Base-by-base conservation (phyloP, 305 asterid species). In the Solanum aculeatissimum region DNA sequence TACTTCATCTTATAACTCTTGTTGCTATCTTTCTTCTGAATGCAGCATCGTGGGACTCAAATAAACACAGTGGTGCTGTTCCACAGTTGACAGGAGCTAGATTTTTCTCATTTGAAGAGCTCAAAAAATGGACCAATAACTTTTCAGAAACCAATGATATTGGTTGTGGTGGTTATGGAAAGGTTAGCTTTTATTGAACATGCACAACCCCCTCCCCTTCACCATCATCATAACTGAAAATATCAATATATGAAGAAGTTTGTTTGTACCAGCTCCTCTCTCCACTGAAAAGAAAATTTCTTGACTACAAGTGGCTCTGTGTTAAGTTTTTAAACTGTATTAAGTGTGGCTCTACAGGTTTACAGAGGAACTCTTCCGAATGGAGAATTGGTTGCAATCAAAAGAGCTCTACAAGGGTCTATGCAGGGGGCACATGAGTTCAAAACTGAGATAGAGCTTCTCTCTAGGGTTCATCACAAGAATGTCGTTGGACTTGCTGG, bases 121-220 rank as follows among this genome's bases (percentile, higher is more conserved):
- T 95, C 71, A 94, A 88, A 88, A 91, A 86, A 83, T 87, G 87
- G 93, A 92, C 99, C 62, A 92, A 89, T 68, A 93, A 94, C 89
- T 95, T 94, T 49, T 91, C 97, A 45, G 96, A 92, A 49, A 38
- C 47, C 45, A 95, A 95, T 89, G 90, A 85, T 68, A 82, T 94
- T 38, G 98, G 99, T 80, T 84, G 89, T 83, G 99, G 99, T 60
- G 99, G 99, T 74, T 95, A 94, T 77, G 99, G 99, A 68, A 95
- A 92, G 96, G 99, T 95, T 62, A 75, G 84, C 74, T 81, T 71
- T 83, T 58, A 27, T 25, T 55, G 58, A 9, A 68, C 74, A 66
- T 15, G 43, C 3, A 10, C 69, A 25, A 5, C 23, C 23, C 45
- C 45, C 42, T 25, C 40, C 45, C 74, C 74, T 3, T 10, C 13